phyloP scores from a whole-genome alignment of 805 yeast species.

The Kuraishia cidri region DNA sequence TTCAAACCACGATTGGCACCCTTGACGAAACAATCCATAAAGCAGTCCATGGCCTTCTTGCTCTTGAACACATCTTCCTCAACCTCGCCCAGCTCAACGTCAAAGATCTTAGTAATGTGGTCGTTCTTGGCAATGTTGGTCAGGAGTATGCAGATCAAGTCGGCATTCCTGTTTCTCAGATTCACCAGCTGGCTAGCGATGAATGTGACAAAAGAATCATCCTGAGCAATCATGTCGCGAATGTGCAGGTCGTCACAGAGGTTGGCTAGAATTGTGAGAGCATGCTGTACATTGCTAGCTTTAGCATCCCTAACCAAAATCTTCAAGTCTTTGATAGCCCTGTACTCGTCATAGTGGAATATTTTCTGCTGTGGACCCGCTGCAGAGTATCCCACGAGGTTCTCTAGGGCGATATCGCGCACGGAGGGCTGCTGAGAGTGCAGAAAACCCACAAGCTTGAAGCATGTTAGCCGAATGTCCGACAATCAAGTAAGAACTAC shows the following conservation, averaged over 20 bases:
- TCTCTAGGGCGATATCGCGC: slow-evolving; percentile 76
- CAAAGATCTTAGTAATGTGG: slow-evolving; percentile 43
- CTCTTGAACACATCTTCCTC: slow-evolving; percentile 49
- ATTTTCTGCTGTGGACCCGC: slow-evolving; percentile 57
- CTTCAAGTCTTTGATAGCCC: slow-evolving; percentile 68
- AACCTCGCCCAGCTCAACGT: slow-evolving; percentile 21
- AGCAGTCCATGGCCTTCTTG: slow-evolving; percentile 56
- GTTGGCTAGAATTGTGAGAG: slow-evolving; percentile 76
- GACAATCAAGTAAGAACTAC: not conserved
- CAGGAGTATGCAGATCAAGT: slow-evolving; percentile 73
- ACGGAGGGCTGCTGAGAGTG: slow-evolving; percentile 78
- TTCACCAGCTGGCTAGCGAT: slow-evolving; percentile 42
- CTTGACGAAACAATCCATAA: slow-evolving; percentile 84
- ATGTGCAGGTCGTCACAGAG: slow-evolving; percentile 63
- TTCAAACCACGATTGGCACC: slow-evolving; percentile 70
- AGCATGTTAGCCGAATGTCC: not conserved
- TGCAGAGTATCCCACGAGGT: slow-evolving; percentile 72
- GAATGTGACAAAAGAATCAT: slow-evolving; percentile 42
- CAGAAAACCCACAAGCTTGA: slow-evolving; percentile 63
- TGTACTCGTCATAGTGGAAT: slow-evolving; percentile 61
- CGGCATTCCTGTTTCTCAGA: slow-evolving; percentile 59
- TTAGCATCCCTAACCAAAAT: slow-evolving; percentile 44
- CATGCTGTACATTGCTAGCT: slow-evolving; percentile 47
- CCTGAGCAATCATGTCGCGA: slow-evolving; percentile 58
- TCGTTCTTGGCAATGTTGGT: slow-evolving; percentile 82